A percentile compares a stretch with the other conserved stretches of the same genome.
These are phyloP conservation scores for Sphaceloma murrayae DNA, from an alignment of 2,329 filamentous ascomycete genomes.

Conservation along the genomic window DNA sequence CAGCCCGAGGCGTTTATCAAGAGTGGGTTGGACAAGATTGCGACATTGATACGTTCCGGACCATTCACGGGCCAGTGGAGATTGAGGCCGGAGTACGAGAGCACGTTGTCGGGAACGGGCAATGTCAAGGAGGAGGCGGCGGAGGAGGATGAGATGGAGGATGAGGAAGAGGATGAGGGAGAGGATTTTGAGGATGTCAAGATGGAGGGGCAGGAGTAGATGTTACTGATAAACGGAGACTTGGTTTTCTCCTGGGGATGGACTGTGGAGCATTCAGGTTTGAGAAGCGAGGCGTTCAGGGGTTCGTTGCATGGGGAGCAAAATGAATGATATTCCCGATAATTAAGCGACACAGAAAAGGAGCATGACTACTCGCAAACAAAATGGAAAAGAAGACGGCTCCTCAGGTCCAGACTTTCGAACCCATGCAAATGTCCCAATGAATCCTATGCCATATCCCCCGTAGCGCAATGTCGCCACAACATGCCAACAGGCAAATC, in stretches of 20 bases:
- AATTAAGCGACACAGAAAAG: constrained; percentile 3
- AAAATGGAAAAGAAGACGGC: neutral
- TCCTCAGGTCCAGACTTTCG: neutral
- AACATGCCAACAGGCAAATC: neutral
- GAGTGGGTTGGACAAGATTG: constrained; percentile 72
- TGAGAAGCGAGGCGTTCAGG: no score
- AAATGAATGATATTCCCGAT: neutral
- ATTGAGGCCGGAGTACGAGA: constrained; percentile 59
- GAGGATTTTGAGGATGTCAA: constrained; percentile 41
- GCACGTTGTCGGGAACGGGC: constrained; percentile 29
- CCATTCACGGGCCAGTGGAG: constrained; percentile 80
- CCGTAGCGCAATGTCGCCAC: neutral
- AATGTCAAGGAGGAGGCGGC: constrained; percentile 43
- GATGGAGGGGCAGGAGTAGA: constrained; percentile 21
- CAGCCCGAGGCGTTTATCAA: constrained; percentile 94
- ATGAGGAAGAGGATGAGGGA: constrained; percentile 41
- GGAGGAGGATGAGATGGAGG: constrained; percentile 30
- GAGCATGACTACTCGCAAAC: neutral
- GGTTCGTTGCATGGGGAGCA: no score
- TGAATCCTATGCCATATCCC: neutral
- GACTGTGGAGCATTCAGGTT: neutral
- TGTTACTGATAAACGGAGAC: no score
- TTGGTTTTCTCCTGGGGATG: no score
- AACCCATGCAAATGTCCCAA: neutral
- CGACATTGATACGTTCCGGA: constrained; percentile 71